phyloP scores from a whole-genome alignment of 2,329 filamentous ascomycete genomes.

The Colletotrichum viniferum region DNA sequence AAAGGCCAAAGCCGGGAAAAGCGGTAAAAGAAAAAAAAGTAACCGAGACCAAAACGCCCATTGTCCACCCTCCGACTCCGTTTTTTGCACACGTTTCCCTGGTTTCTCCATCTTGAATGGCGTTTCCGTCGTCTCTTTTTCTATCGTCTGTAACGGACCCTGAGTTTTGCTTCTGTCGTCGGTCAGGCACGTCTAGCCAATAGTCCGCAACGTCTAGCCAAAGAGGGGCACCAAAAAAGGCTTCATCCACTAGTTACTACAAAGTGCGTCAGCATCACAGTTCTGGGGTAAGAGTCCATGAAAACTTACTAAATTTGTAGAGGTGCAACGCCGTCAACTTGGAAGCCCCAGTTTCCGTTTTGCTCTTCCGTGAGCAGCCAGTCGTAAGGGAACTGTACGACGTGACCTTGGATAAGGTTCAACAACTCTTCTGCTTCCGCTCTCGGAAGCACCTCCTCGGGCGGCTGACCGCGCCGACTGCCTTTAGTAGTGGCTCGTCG shows the following conservation, averaged over 20 bases:
- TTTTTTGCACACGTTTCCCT: not conserved
- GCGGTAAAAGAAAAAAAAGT: not conserved
- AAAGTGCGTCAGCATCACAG: constrained; percentile 28
- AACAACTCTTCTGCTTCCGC: constrained; percentile 83
- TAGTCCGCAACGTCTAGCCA: not conserved
- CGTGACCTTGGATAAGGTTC: constrained; percentile 80
- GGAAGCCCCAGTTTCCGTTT: constrained; percentile 95
- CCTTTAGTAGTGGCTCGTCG: constrained; percentile 74
- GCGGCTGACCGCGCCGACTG: constrained; percentile 66
- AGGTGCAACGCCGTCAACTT: constrained; percentile 93
- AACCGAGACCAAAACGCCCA: not conserved
- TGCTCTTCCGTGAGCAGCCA: constrained; percentile 92
- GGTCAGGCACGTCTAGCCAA: not conserved
- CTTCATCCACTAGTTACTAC: constrained; percentile 34
- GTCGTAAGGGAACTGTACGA: constrained; percentile 94
- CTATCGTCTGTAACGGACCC: not conserved
- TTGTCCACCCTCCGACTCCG: not conserved
- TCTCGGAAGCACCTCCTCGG: constrained; percentile 77
- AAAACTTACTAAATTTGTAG: constrained; percentile 90
- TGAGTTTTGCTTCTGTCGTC: not conserved
- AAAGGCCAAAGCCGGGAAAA: not conserved
- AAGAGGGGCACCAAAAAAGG: not conserved
- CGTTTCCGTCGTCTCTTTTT: not conserved
- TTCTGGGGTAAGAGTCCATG: too few species aligned
- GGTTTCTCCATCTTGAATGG: not conserved